Evolutionary conservation across 495 filamentous ascomycete species (phyloP), one percentile per base, ranked within the genome.

Genomic region (Staphylotrichum longicolle): DNA sequence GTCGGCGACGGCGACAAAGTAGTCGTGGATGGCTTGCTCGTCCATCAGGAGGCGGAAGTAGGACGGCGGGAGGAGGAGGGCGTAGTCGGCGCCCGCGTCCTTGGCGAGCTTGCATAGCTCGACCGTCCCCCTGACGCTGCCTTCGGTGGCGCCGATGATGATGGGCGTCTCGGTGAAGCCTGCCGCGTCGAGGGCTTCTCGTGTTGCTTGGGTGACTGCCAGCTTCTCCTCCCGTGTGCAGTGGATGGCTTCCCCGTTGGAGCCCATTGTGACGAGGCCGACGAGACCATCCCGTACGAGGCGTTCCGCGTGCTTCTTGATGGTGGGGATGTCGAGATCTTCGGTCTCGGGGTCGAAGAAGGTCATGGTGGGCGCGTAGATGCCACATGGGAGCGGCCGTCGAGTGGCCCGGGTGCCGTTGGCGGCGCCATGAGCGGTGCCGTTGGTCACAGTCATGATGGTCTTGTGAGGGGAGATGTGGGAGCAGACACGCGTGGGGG

Each of bases 361-460:
- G 63, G 91, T 94, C 85, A 93, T 91, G 37, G 89, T 93, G 20
- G 91, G 91, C 62, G 89, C 88, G 74, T 94, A 95, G 71, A 93
- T 91, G 69, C 91, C 91, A 65, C 87, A 86, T 12, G 88, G 89
- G 53, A 95, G 86, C 63, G 89, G 83, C 48, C 86, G 84, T 57
- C 74, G 76, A 41, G 77, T 47, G 64, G 74, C 68, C 65, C 68
- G 68, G 68, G 75, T 74, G 50, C 69, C 67, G 58, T 74, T 77
- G 49, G 74, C 44, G 59, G 75, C 73, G 50, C 69, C 67, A 60
- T 74, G 76, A 47, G 74, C 44, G 59, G 62, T 47, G 42, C 74
- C 74, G 66, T 72, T 76, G 50, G 74, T 53, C 66, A 70, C 66
- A 57, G 74, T 71, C 73, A 77, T 77, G 61, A 52, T 74, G 12